Conservation (phyloP, 257 asterid genomes). For the Petunia axillaris region DNA sequence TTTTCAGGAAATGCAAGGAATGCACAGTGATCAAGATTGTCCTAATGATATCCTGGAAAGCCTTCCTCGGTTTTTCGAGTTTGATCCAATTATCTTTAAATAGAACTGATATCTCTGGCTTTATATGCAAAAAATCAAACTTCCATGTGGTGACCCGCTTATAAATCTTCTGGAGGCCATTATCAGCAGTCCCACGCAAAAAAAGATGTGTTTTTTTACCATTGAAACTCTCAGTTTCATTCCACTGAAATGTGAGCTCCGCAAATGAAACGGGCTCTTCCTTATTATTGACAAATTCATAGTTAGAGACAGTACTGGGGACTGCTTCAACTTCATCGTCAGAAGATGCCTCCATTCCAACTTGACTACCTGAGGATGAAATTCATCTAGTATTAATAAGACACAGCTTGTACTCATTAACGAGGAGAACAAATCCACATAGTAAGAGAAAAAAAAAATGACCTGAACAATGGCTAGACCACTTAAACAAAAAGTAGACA, state of each 20-base stretch:
- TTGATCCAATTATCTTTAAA: conserved; percentile 72
- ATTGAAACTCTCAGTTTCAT: conserved; percentile 32
- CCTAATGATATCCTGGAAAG: conserved; percentile 52
- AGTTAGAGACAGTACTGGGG: conserved; percentile 53
- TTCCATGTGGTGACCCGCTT: conserved; percentile 77
- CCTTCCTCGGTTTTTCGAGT: conserved; percentile 76
- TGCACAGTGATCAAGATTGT: conserved; percentile 62
- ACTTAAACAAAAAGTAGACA: no score
- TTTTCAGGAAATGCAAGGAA: conserved; percentile 56
- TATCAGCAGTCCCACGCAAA: conserved; percentile 64
- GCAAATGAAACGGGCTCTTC: conserved; percentile 60
- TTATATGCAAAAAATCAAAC: conserved; percentile 51
- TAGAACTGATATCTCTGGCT: conserved; percentile 73
- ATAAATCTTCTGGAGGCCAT: conserved; percentile 66
- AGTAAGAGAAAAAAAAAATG: neutral
- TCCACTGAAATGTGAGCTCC: conserved; percentile 60
- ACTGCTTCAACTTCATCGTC: conserved; percentile 70
- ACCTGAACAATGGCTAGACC: no score
- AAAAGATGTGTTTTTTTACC: conserved; percentile 44
- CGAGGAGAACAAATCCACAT: neutral
- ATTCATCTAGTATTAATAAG: neutral
- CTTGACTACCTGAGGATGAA: conserved; percentile 14
- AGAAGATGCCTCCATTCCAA: conserved; percentile 57
- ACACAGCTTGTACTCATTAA: neutral
- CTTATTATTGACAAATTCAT: conserved; percentile 47